Base-by-base conservation (phyloP, 192 early-diverging fungal genomes). In the Diversispora epigaea region DNA sequence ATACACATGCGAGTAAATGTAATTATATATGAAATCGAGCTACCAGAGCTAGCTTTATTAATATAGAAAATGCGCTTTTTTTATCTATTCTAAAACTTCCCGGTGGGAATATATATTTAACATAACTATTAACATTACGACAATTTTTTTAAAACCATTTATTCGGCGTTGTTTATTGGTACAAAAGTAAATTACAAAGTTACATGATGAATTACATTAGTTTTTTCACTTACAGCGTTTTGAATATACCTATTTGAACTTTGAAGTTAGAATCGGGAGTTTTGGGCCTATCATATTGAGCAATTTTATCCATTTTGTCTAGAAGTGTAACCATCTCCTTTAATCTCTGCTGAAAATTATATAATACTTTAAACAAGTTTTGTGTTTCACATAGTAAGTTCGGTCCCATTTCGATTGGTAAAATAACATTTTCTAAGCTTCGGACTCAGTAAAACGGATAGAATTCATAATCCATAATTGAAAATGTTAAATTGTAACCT, bases 401-500 rank as follows among this genome's bases (percentile, higher is more conserved):
- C 4, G 17, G 25, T 2, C 32, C 40, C 4, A 4, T 40, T 40
- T 40, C 61, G 0, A 40, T 21, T 19, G 32, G 61, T 41, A 63
- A 32, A 63, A 19, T 15, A 41, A 41, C 40, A 63, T 3, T 63
- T 15, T 63, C 57, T 43, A 40, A 6, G 11, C 61, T 63, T 63
- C 6, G 0, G 9, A 40, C 41, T 63, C 0, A 10, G 10, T 43
- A 32, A 40, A 63, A 63, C 41, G 61, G 6, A 14, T 41, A 22
- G 17, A 63, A 63, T 63, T 63, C 9, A 63, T 63, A 40, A 41
- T 40, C 61, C 61, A 41, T 63, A 40, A 63, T 32, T 43, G 32
- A 40, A 40, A 63, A 43, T 43, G 32, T 63, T 45, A 63, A 3
- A 2, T 41, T 41, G 2, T 63, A 63, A 41, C 21, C 61, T 40